Base-by-base conservation (phyloP, 306 rosid species). In the Hippophae rhamnoides region DNA sequence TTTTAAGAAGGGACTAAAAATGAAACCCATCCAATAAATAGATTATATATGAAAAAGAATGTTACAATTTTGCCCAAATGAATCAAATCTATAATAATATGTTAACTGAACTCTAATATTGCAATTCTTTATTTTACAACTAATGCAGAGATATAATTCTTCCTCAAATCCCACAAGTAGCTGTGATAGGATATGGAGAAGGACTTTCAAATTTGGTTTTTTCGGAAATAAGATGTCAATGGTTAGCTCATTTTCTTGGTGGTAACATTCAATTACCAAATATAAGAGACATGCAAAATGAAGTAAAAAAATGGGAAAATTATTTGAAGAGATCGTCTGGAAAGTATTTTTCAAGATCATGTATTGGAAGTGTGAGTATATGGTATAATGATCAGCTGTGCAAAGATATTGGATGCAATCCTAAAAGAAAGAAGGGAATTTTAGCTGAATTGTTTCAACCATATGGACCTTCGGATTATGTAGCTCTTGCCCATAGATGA, bases 331-430 rank as follows among this genome's bases (percentile, higher is more conserved):
- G 41, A 43, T 62, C 71, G 54, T 57, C 45, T 6, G 76, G 77
- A 3, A 60, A 5, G 0, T 51, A 64, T 31, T 51, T 57, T n/a
- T 42, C 62, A 74, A 81, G 69, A 49, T 44, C 71, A 40, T 83
- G 89, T 60, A 52, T 80, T 43, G 31, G 10, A 3, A 25, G 0
- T 52, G 13, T 60, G 7, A 43, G 25, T 7, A 74, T 75, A 0
- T 80, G 79, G 77, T 78, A 83, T 54, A 66, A 73, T 6, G 84
- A 84, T 59, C 82, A 75, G 0, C 11, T 80, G 52, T 77, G 84
- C 69, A 78, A 59, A 59, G 89, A 83, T 50, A 72, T 79, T 67
- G 78, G 76, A 46, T 40, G 60, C 9, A 63, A 83, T 40, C 69
- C 59, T 47, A 66, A 9, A 62, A 80, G 89, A 18, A 80, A 84